A percentile compares a stretch with the other conserved stretches of the same genome.
Conservation (phyloP, 2,329 filamentous ascomycete genomes). For the Penicillium sp. region DNA sequence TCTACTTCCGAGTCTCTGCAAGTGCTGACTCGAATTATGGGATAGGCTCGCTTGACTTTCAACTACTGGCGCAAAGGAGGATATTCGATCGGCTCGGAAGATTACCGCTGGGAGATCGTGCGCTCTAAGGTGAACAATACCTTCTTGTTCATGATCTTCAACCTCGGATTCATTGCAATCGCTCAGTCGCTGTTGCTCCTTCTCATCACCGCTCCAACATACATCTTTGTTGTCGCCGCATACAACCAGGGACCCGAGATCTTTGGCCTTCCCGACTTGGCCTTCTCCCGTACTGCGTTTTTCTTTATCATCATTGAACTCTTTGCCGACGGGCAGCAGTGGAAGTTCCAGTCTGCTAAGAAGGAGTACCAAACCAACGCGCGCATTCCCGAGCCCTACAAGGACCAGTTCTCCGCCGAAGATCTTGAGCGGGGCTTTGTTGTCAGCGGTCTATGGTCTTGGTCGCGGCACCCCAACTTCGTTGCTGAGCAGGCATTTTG, state of each 20-base stretch:
- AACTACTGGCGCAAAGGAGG: slow-evolving; percentile 98
- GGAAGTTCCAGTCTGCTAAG: slow-evolving; percentile 84
- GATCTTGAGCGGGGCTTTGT: slow-evolving; percentile 90
- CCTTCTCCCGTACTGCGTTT: slow-evolving; percentile 57
- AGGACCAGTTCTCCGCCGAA: slow-evolving; percentile 57
- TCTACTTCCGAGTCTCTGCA: neutral
- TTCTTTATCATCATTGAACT: slow-evolving; percentile 65
- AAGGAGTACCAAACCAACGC: slow-evolving; percentile 68
- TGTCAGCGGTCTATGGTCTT: slow-evolving; percentile 79
- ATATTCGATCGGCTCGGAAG: slow-evolving; percentile 83
- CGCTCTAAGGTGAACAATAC: slow-evolving; percentile 65
- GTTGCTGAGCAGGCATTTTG: slow-evolving; percentile 88
- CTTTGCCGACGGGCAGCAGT: slow-evolving; percentile 90
- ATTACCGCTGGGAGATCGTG: slow-evolving; percentile 88
- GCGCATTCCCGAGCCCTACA: slow-evolving; percentile 60
- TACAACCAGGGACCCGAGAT: slow-evolving; percentile 56
- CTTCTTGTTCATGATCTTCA: slow-evolving; percentile 80
- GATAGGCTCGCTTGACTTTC: slow-evolving; percentile 75
- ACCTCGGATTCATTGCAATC: slow-evolving; percentile 84
- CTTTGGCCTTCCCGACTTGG: slow-evolving; percentile 59
- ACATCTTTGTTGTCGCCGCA: slow-evolving; percentile 73
- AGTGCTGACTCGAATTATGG: slow-evolving; percentile 6
- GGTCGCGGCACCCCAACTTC: slow-evolving; percentile 92
- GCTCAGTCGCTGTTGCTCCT: slow-evolving; percentile 80
- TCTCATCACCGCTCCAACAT: slow-evolving; percentile 74